A percentile compares a stretch with the other conserved stretches of the same genome.
Conservation (phyloP, 371 early-diverging fungal species). For the Vavraia culicis region DNA sequence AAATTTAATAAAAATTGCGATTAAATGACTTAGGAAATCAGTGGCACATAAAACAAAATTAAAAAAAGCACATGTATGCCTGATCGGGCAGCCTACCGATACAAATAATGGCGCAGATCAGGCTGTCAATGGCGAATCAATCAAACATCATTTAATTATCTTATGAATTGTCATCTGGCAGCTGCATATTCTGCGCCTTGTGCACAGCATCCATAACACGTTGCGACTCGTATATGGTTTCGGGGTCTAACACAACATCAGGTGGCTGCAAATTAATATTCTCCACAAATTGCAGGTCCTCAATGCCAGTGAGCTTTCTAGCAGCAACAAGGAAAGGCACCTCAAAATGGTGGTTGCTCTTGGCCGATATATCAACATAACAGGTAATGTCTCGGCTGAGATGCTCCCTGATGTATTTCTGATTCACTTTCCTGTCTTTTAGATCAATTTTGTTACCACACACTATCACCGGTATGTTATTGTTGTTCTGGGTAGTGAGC, state of each 20-base stretch:
- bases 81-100: no score
- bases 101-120: no score
- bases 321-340: conserved; percentile 98
- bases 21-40: no score
- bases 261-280: conserved; percentile 86
- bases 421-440: conserved; percentile 98
- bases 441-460: conserved; percentile 99
- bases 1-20: no score
- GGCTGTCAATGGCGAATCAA: no score
- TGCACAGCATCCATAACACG: no score
- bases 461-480: conserved; percentile 77
- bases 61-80: no score
- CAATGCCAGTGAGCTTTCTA: conserved; percentile 75
- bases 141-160: no score
- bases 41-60: no score
- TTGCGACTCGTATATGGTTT: conserved; percentile 49
- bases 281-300: conserved; percentile 79
- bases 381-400: conserved; percentile 55
- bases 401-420: conserved; percentile 73
- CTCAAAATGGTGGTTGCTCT: conserved; percentile 97
- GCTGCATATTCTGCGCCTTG: no score
- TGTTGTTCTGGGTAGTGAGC: conserved; percentile 57
- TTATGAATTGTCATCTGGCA: no score
- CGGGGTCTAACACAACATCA: conserved; percentile 62
- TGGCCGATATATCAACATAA: conserved; percentile 98